Evolutionary conservation across 169 alveolate genomes (phyloP).

Genomic region (Ichthyophthirius multifiliis): DNA sequence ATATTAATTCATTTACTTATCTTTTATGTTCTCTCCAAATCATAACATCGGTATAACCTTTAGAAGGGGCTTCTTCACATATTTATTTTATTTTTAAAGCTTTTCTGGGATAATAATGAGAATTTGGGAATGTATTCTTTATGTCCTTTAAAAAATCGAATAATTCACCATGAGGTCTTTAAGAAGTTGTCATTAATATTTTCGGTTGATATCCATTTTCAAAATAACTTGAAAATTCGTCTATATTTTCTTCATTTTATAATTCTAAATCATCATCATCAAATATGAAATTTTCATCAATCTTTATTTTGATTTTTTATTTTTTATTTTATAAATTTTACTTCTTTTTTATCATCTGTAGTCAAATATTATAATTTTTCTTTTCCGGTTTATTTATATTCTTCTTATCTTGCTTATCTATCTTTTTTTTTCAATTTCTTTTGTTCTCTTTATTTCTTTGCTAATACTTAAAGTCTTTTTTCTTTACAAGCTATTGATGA

Average conservation of each 20-base stretch:
- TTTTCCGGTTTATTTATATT: neutral
- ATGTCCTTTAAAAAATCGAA: conserved; percentile 89
- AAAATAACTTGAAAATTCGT: conserved; percentile 91
- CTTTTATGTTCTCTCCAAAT: conserved; percentile 89
- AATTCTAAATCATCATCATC: conserved; percentile 86
- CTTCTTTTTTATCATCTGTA: conserved; percentile 5
- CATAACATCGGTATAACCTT: conserved; percentile 88
- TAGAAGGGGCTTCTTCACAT: conserved; percentile 75
- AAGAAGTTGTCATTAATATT: conserved; percentile 88
- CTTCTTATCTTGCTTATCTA: conserved; percentile 4
- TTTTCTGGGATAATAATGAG: conserved; percentile 89
- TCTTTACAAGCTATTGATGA: neutral
- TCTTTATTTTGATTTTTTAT: conserved; percentile 36
- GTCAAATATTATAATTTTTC: neutral
- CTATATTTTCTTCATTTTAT: conserved; percentile 84
- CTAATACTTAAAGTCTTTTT: neutral
- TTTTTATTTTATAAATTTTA: neutral
- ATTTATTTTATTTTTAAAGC: conserved; percentile 84
- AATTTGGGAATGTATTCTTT: conserved; percentile 86
- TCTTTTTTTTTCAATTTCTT: neutral
- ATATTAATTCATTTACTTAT: conserved; percentile 84
- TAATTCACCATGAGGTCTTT: conserved; percentile 82
- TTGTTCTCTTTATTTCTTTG: neutral
- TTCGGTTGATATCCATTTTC: conserved; percentile 86
- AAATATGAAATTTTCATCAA: conserved; percentile 59